Evolutionary conservation across 2,329 filamentous ascomycete species (phyloP), one percentile per base, ranked within the genome.

Genomic region (Fusarium setosum): DNA sequence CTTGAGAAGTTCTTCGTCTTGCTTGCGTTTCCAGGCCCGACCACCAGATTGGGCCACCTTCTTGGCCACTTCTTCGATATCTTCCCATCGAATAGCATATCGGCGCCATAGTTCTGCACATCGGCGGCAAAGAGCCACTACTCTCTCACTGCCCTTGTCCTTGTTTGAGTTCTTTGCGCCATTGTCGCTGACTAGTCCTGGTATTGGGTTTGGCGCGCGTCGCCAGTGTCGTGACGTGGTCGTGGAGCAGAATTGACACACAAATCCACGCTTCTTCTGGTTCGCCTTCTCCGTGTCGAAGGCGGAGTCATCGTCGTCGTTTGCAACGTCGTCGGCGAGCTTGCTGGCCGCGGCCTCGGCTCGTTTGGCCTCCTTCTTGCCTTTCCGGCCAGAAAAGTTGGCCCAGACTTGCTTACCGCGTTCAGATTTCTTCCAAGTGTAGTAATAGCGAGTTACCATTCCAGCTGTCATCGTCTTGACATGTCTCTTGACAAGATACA

Each of bases 341-440:
- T 96, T 97, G 26, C 88, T 88, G 15, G 87, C 86, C 7, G 87
- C 86, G 44, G 89, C 90, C 71, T 92, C 91, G 23, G 86, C 87
- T 70, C 89, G 91, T 74, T 90, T 92, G 38, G 89, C 89, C 73
- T 96, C 93, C 78, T 96, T 97, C 77, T 95, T 96, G 56, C 93
- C 92, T 75, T 96, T 97, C 42, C 95, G 88, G 11, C 92, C 93
- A 49, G 92, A 89, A 72, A 92, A 97, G 67, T 90, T 92, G 60
- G 93, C 93, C 94, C 96, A 97, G 20, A 99, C 89, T 70, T 96
- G 89, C 74, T 88, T 90, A 37, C 96, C 96, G 59, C 90, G 89
- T 3, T 91, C 86, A 0, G 93, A 93, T 79, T 98, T 98, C 81
- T 99, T 99, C 96, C 96, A 99, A 67, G 92, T 92, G 76, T 99